A percentile compares a stretch with the other conserved stretches of the same genome.
phyloP scores from a whole-genome alignment of 768 basidiomycete species.

The Solioccasus polychromus region DNA sequence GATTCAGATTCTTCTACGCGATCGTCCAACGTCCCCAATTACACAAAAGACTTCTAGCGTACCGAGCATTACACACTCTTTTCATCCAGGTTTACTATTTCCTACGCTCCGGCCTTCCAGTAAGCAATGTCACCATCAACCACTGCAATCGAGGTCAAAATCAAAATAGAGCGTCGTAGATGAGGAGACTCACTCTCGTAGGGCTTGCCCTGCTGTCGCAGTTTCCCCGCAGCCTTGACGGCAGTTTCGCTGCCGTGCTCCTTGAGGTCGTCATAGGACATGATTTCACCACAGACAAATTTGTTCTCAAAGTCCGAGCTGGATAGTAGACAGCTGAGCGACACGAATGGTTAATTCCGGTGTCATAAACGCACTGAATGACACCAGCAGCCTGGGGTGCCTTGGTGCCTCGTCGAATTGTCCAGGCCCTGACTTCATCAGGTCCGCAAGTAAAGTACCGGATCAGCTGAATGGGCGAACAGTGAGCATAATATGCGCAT shows the following conservation, averaged over 20 bases:
- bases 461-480: slow-evolving; percentile 60
- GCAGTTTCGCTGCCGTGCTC: slow-evolving; percentile 87
- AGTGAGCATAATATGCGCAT: not conserved
- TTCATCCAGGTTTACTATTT: not conserved
- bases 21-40: slow-evolving; percentile 3
- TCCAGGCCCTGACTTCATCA: slow-evolving; percentile 97
- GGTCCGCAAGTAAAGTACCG: slow-evolving; percentile 98
- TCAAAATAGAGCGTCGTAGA: not conserved
- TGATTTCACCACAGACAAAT: slow-evolving; percentile 97
- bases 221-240: slow-evolving; percentile 94
- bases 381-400: slow-evolving; percentile 98
- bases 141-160: slow-evolving; percentile 45
- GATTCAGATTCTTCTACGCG: not conserved
- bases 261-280: slow-evolving; percentile 86
- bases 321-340: slow-evolving; percentile 1
- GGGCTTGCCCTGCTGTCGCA: slow-evolving; percentile 94
- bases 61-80: slow-evolving; percentile 10
- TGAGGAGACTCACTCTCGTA: slow-evolving; percentile 80
- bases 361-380: slow-evolving; percentile 71
- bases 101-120: slow-evolving; percentile 75
- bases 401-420: slow-evolving; percentile 88
- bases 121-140: slow-evolving; percentile 88
- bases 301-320: slow-evolving; percentile 98
- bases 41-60: slow-evolving; percentile 12
- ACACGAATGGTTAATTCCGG: not conserved